Conservation (phyloP, 148 eudicot genomes). For the Rhododendron ferrugineum region DNA sequence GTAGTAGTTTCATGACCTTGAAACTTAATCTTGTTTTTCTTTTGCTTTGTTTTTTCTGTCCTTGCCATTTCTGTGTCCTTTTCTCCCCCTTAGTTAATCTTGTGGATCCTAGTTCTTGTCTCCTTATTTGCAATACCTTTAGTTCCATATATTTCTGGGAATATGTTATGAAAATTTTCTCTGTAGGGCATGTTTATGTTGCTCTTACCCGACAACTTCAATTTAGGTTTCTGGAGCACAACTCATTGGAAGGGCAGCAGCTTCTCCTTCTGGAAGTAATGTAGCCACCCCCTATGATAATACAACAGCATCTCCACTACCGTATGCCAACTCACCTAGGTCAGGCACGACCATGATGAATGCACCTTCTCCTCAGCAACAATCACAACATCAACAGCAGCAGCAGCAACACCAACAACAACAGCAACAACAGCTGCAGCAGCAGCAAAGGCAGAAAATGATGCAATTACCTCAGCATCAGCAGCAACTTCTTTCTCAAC, state of each 20-base stretch:
- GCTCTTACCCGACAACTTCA: conserved; percentile 1
- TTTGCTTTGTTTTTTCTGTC: background rate
- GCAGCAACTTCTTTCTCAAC: conserved; percentile 67
- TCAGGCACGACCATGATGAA: conserved; percentile 81
- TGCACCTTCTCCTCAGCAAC: conserved; percentile 95
- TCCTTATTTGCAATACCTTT: background rate
- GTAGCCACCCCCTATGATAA: conserved; percentile 65
- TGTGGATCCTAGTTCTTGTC: background rate
- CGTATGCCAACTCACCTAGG: conserved; percentile 91
- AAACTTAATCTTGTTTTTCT: background rate
- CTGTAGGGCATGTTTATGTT: background rate
- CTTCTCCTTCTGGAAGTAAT: conserved; percentile 74
- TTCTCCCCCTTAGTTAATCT: background rate
- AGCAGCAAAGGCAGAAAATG: conserved; percentile 73
- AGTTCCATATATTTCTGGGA: background rate
- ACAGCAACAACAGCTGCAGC: conserved; percentile 44
- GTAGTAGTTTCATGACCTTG: background rate
- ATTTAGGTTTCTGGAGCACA: conserved; percentile 76
- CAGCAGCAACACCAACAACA: conserved; percentile 38
- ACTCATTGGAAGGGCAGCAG: conserved; percentile 66
- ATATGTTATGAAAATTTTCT: background rate
- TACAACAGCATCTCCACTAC: conserved; percentile 76
- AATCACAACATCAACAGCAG: conserved; percentile 42
- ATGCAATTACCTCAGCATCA: conserved; percentile 73
- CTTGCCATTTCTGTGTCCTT: conserved; percentile 3